Conservation (phyloP, 306 rosid genomes). For the Carpinus fangiana region DNA sequence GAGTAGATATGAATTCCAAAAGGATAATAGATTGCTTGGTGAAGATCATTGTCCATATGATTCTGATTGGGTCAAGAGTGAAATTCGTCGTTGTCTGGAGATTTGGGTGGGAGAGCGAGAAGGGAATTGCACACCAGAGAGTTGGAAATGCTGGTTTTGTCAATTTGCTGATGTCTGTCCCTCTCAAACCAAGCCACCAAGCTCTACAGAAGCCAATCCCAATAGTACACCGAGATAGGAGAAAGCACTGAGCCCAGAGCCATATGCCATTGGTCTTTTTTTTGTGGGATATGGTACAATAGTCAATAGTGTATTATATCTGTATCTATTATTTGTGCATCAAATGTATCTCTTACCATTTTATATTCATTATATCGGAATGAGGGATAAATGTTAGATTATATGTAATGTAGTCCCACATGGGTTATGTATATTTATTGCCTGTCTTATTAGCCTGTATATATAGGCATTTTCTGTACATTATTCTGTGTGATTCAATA, state of each 20-base stretch:
- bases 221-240: not conserved
- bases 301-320: not conserved
- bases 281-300: not conserved
- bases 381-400: not conserved
- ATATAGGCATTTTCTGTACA: no score
- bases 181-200: conserved; percentile 15
- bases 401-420: not conserved
- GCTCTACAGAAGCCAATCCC: no score
- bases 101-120: conserved; percentile 82
- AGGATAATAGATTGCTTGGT: conserved; percentile 62
- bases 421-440: no score
- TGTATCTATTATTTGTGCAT: not conserved
- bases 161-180: conserved; percentile 50
- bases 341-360: not conserved
- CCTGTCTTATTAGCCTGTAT: no score
- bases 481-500: no score
- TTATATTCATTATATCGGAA: no score
- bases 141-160: conserved; percentile 74
- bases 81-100: conserved; percentile 48
- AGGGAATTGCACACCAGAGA: conserved; percentile 61
- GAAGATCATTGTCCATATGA: conserved; percentile 67
- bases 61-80: conserved; percentile 52
- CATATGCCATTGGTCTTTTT: not conserved
- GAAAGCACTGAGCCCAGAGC: not conserved
- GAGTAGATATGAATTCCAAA: conserved; percentile 73